Evolutionary conservation across 148 eudicot genomes (phyloP).

Genomic region (Rhododendron ferrugineum): DNA sequence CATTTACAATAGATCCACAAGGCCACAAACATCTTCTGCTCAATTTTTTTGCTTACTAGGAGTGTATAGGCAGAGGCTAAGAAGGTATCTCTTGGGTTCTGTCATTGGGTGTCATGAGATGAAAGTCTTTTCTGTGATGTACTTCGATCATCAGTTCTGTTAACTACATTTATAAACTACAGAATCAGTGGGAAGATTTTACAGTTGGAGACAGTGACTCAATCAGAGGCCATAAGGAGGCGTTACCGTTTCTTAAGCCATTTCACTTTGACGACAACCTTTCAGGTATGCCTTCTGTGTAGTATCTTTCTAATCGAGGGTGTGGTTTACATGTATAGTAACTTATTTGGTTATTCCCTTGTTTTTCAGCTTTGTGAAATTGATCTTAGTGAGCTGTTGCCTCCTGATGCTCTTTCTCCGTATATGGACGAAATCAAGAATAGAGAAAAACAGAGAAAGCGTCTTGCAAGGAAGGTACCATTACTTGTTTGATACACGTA

Average conservation of each 20-base stretch:
- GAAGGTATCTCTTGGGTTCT: not conserved
- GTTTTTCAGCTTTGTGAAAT: conserved; percentile 79
- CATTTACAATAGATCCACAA: not conserved
- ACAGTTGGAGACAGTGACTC: conserved; percentile 83
- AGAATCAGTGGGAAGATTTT: conserved; percentile 80
- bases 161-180: conserved; percentile 26
- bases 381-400: conserved; percentile 48
- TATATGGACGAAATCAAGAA: conserved; percentile 90
- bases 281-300: conserved; percentile 50
- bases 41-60: not conserved
- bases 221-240: conserved; percentile 87
- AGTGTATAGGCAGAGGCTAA: not conserved
- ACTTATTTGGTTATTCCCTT: not conserved
- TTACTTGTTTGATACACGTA: not conserved
- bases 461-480: conserved; percentile 68
- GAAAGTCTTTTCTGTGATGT: not conserved
- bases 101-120: not conserved
- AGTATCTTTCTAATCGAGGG: not conserved
- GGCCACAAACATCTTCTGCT: not conserved
- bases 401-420: conserved; percentile 67
- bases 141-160: not conserved
- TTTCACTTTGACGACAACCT: conserved; percentile 83
- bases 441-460: conserved; percentile 79
- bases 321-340: not conserved
- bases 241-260: conserved; percentile 90